A percentile compares a stretch with the other conserved stretches of the same genome.
These are phyloP conservation scores for Corchorus capsularis DNA, from an alignment of 345 rosid genomes.

Conservation along the genomic window DNA sequence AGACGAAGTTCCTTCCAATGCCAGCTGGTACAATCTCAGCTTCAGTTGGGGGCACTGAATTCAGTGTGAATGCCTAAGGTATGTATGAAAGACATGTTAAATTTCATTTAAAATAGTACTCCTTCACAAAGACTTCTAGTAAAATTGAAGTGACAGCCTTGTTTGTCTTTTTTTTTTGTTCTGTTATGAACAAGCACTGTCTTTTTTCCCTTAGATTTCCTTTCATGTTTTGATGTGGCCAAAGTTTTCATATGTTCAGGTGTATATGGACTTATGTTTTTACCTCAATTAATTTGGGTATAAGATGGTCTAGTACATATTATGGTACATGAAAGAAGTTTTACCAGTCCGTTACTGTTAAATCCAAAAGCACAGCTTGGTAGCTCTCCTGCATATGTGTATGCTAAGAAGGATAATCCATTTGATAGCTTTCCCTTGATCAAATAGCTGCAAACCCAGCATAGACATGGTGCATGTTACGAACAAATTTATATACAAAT, in stretches of 20 bases:
- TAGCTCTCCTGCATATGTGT: slow-evolving; percentile 69
- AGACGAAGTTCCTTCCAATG: slow-evolving; percentile 56
- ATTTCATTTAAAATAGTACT: background rate
- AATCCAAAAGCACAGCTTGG: slow-evolving; percentile 71
- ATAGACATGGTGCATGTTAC: background rate
- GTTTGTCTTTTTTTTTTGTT: background rate
- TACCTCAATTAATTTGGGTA: background rate
- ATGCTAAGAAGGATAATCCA: slow-evolving; percentile 42
- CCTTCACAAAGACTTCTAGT: background rate
- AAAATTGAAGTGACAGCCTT: background rate
- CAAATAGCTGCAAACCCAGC: slow-evolving; percentile 42
- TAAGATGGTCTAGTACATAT: background rate
- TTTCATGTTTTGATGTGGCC: background rate
- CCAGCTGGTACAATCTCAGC: slow-evolving; percentile 48
- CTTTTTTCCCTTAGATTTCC: background rate
- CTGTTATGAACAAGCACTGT: background rate
- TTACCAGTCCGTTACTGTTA: slow-evolving; percentile 56
- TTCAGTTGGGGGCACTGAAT: slow-evolving; percentile 57
- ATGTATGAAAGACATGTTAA: background rate
- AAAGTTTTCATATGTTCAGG: background rate
- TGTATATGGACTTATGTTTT: background rate
- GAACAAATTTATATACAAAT: background rate
- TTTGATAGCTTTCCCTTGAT: slow-evolving; percentile 43
- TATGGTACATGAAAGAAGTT: background rate
- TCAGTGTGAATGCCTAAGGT: slow-evolving; percentile 52